phyloP scores from a whole-genome alignment of 2,329 filamentous ascomycete species.

The Neophaeococcomyces aloes region DNA sequence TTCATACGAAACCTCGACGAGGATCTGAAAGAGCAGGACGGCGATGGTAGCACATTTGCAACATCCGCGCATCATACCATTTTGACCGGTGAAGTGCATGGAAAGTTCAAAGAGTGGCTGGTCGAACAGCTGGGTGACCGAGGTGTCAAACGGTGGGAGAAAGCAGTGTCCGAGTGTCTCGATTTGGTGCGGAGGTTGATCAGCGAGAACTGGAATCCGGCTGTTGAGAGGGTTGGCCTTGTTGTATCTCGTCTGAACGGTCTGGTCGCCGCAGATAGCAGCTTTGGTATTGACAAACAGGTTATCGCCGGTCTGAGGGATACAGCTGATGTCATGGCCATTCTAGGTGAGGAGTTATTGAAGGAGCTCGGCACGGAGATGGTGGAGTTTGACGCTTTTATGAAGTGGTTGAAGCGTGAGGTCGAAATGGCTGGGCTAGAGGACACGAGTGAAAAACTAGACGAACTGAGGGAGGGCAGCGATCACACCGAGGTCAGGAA shows the following conservation, averaged over 20 bases:
- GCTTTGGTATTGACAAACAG: conserved; percentile 60
- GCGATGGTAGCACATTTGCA: conserved; percentile 43
- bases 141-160: conserved; percentile 91
- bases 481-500: conserved; percentile 61
- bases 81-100: conserved; percentile 69
- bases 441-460: conserved; percentile 44
- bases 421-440: conserved; percentile 66
- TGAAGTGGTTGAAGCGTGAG: conserved; percentile 70
- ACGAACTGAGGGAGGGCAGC: conserved; percentile 69
- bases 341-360: conserved; percentile 65
- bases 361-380: conserved; percentile 64
- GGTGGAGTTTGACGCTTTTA: conserved; percentile 66
- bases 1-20: conserved; percentile 70
- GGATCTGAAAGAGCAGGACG: conserved; percentile 55
- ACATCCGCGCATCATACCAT: conserved; percentile 75
- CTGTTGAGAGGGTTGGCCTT: conserved; percentile 70
- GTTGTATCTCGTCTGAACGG: conserved; percentile 75
- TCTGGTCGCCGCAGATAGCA: conserved; percentile 43
- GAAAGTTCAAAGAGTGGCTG: conserved; percentile 73
- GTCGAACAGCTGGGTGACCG: conserved; percentile 71
- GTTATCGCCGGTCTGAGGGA: conserved; percentile 52
- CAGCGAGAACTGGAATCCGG: conserved; percentile 81
- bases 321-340: conserved; percentile 60
- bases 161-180: conserved; percentile 66
- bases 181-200: conserved; percentile 65